Evolutionary conservation across 768 basidiomycete genomes (phyloP).

Genomic region (Podaxis rugospora): DNA sequence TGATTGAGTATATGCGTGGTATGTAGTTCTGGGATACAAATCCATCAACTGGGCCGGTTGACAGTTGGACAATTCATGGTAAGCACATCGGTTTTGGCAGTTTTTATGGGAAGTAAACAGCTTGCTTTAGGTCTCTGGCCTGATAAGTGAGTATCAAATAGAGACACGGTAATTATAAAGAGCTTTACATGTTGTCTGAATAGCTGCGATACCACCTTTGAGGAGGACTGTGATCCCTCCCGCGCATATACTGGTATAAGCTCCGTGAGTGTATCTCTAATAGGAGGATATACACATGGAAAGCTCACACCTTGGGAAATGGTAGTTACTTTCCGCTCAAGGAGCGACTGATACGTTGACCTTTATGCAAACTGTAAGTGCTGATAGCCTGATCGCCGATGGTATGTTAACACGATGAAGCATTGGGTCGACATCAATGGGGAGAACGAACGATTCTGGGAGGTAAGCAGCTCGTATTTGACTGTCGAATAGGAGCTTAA

Average conservation of each 20-base stretch:
- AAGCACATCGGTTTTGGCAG: slow-evolving; percentile 11
- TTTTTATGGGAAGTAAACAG: not conserved
- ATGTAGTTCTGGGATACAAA: slow-evolving; percentile 69
- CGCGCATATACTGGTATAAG: slow-evolving; percentile 29
- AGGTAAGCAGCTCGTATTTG: slow-evolving; percentile 33
- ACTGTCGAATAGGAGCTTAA: not conserved
- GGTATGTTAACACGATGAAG: slow-evolving; percentile 20
- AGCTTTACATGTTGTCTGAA: not conserved
- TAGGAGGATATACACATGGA: slow-evolving; percentile 5
- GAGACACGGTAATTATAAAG: not conserved
- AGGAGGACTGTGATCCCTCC: slow-evolving; percentile 33
- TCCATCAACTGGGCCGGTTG: slow-evolving; percentile 53
- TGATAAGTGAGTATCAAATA: slow-evolving; percentile 42
- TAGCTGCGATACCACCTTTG: slow-evolving; percentile 50
- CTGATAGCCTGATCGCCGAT: not conserved
- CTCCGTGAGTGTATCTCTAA: slow-evolving; percentile 18
- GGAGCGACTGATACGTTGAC: slow-evolving; percentile 54
- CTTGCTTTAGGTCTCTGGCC: slow-evolving; percentile 54
- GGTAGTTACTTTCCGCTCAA: slow-evolving; percentile 53
- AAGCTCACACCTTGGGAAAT: not conserved
- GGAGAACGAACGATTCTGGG: slow-evolving; percentile 62
- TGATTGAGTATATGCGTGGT: not conserved
- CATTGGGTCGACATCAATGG: slow-evolving; percentile 63
- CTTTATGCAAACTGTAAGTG: slow-evolving; percentile 47
- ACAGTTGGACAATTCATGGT: slow-evolving; percentile 79